Evolutionary conservation across 805 yeast species (phyloP).

Genomic region (Candida ortonii): DNA sequence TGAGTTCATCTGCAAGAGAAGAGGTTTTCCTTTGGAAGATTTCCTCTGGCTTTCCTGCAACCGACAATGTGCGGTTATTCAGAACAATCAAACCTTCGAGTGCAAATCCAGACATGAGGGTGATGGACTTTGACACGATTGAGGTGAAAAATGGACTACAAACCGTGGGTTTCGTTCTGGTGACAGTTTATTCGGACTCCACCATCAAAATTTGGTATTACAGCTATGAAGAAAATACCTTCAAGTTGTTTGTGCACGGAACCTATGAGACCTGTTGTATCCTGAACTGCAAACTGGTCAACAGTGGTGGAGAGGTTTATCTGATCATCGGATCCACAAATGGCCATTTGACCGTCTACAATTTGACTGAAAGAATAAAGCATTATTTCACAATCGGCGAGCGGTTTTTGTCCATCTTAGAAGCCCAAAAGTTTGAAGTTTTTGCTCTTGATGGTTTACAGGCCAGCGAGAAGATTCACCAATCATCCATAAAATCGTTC

Average conservation of each 20-base stretch:
- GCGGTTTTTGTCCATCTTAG: conserved; percentile 1
- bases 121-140: conserved; percentile 75
- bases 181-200: conserved; percentile 85
- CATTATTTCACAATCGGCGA: conserved; percentile 10
- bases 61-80: conserved; percentile 41
- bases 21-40: conserved; percentile 82
- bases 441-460: conserved; percentile 29
- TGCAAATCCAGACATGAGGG: conserved; percentile 75
- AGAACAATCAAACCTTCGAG: conserved; percentile 53
- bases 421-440: neutral
- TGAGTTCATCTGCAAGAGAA: conserved; percentile 77
- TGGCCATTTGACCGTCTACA: conserved; percentile 70
- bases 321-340: conserved; percentile 74
- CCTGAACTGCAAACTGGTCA: conserved; percentile 53
- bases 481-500: conserved; percentile 78
- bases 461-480: conserved; percentile 61
- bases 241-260: conserved; percentile 45
- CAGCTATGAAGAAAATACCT: conserved; percentile 34
- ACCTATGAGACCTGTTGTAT: conserved; percentile 75
- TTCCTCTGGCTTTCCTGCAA: conserved; percentile 25
- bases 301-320: conserved; percentile 27
- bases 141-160: conserved; percentile 29
- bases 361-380: conserved; percentile 36
- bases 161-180: conserved; percentile 47
- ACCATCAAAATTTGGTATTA: conserved; percentile 64